A percentile compares a stretch with the other conserved stretches of the same genome.
Conservation (phyloP, 768 basidiomycete species). For the Pleurotus sapidus region DNA sequence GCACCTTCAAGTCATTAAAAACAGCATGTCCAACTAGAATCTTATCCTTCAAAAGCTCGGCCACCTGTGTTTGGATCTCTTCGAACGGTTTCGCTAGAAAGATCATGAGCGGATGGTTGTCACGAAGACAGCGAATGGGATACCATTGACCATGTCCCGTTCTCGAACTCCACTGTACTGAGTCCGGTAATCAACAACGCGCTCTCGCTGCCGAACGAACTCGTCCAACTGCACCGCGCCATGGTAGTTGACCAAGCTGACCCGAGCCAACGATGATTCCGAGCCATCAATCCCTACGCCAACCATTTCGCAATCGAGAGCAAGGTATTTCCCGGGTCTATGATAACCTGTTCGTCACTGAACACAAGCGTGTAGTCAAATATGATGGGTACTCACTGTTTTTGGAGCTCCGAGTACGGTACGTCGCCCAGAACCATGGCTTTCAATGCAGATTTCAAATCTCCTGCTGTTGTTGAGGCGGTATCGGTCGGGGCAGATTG, state of each 20-base stretch:
- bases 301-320: constrained; percentile 98
- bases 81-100: constrained; percentile 69
- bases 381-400: background rate
- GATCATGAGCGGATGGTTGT: background rate
- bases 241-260: constrained; percentile 86
- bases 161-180: constrained; percentile 83
- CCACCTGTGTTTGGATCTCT: constrained; percentile 76
- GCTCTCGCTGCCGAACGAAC: constrained; percentile 83
- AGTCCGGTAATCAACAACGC: constrained; percentile 91
- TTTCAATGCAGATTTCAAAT: background rate
- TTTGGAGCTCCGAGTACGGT: background rate
- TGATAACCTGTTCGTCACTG: constrained; percentile 7
- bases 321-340: constrained; percentile 72
- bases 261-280: constrained; percentile 85
- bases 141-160: constrained; percentile 69
- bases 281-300: constrained; percentile 82
- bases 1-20: constrained; percentile 85
- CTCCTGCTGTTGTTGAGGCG: background rate
- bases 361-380: background rate
- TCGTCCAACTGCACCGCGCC: constrained; percentile 79
- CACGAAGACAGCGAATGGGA: background rate
- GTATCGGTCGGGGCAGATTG: background rate
- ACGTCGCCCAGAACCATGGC: background rate
- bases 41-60: constrained; percentile 71
- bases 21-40: constrained; percentile 91